phyloP scores from a whole-genome alignment of 2,329 filamentous ascomycete genomes.

The Epichloe typhina region DNA sequence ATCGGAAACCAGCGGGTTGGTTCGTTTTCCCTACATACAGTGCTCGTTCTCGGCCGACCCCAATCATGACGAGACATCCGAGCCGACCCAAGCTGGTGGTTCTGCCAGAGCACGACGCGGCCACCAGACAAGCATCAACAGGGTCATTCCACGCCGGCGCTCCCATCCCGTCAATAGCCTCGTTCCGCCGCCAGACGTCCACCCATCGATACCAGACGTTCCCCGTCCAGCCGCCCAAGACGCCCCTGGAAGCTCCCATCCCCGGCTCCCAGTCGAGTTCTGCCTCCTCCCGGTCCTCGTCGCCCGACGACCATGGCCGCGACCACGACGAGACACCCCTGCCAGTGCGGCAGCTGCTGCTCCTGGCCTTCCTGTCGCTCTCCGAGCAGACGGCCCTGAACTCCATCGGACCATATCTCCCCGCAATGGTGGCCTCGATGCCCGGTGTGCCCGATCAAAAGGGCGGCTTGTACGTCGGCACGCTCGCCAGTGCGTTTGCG shows the following conservation, averaged over 20 bases:
- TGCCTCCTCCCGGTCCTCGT: conserved; percentile 6
- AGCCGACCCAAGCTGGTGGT: conserved; percentile 3
- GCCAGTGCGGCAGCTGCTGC: conserved; percentile 66
- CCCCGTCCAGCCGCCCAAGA: conserved; percentile 58
- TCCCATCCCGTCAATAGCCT: conserved; percentile 27
- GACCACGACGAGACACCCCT: conserved; percentile 54
- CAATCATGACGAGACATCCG: conserved; percentile 6
- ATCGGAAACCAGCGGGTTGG: too few species aligned
- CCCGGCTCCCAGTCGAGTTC: conserved; percentile 10
- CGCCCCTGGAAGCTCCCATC: conserved; percentile 36
- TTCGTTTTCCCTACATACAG: too few species aligned
- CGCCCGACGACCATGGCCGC: conserved; percentile 19
- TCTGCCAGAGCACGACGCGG: background rate
- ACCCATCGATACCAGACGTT: conserved; percentile 67
- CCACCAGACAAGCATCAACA: conserved; percentile 19
- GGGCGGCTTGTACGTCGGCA: conserved; percentile 77
- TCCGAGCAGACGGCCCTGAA: conserved; percentile 95
- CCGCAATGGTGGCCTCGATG: conserved; percentile 80
- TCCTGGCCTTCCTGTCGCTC: conserved; percentile 78
- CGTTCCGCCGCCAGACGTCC: conserved; percentile 25
- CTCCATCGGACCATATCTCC: conserved; percentile 89
- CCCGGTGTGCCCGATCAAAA: conserved; percentile 59
- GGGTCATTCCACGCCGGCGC: conserved; percentile 41
- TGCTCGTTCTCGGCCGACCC: background rate
- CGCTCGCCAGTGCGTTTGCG: conserved; percentile 83